These are phyloP conservation scores for Saturnispora bothae DNA, from an alignment of 805 yeast species.

Conservation along the genomic window DNA sequence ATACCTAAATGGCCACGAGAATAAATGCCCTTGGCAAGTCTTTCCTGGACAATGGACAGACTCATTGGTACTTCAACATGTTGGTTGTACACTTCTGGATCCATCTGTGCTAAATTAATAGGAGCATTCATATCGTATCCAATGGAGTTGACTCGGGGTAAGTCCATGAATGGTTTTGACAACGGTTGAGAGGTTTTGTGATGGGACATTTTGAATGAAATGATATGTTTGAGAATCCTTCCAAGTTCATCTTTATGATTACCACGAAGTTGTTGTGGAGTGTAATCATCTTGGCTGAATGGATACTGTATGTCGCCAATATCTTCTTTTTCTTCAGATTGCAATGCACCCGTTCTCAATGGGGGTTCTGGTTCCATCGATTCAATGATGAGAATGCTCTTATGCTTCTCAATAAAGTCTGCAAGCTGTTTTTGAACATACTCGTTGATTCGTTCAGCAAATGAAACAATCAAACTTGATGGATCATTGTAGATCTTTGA, in stretches of 20 bases:
- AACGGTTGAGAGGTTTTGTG: conserved; percentile 17
- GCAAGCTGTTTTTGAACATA: background rate
- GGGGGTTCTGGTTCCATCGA: background rate
- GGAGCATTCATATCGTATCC: conserved; percentile 3
- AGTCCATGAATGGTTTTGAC: conserved; percentile 46
- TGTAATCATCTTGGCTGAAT: background rate
- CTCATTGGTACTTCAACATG: conserved; percentile 67
- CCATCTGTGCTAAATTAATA: conserved; percentile 32
- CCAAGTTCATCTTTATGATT: conserved; percentile 11
- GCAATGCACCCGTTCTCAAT: background rate
- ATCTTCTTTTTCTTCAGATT: background rate
- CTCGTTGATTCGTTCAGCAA: conserved; percentile 29
- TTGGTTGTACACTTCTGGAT: conserved; percentile 66
- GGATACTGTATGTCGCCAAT: background rate
- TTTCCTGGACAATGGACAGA: conserved; percentile 44
- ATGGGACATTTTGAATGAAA: conserved; percentile 14
- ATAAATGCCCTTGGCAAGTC: conserved; percentile 42
- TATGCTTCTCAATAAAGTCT: background rate
- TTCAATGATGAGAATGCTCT: background rate
- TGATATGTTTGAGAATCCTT: conserved; percentile 11
- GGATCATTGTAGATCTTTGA: conserved; percentile 63
- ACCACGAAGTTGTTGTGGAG: background rate
- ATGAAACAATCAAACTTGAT: conserved; percentile 53
- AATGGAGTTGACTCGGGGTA: conserved; percentile 40
- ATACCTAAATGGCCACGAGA: conserved; percentile 39